A percentile compares a stretch with the other conserved stretches of the same genome.
Conservation (phyloP, 202 grass and related monocot species). For the Dendrocalamus latiflorus region DNA sequence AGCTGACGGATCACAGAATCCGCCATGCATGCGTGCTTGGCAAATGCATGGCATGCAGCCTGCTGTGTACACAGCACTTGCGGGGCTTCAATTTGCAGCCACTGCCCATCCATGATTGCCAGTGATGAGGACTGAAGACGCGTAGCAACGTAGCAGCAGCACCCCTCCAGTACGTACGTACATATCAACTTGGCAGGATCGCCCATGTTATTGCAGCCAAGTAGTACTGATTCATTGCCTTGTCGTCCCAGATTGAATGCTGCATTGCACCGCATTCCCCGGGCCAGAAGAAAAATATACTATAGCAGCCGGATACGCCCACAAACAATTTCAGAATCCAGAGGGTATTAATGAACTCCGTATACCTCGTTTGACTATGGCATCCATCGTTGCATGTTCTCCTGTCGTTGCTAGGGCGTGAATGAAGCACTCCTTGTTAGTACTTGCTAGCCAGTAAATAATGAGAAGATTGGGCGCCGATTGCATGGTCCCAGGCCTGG, state of each 20-base stretch:
- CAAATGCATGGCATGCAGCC: too few relatives aligned
- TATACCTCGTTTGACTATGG: neutral
- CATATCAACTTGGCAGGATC: neutral
- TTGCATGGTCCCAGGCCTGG: too few relatives aligned
- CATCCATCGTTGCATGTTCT: neutral
- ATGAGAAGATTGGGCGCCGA: too few relatives aligned
- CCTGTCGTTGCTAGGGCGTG: neutral
- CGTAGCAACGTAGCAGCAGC: neutral
- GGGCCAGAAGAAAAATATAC: neutral
- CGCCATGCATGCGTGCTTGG: neutral
- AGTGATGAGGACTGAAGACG: neutral
- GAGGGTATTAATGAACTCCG: neutral
- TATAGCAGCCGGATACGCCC: neutral
- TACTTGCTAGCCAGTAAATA: neutral
- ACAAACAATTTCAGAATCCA: neutral
- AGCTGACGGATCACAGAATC: neutral
- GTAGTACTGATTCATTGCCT: neutral
- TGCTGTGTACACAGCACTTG: neutral
- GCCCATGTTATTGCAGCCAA: neutral
- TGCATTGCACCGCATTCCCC: too few relatives aligned
- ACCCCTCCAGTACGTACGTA: neutral
- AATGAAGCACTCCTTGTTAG: neutral
- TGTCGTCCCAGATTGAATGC: neutral
- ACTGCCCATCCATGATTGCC: neutral
- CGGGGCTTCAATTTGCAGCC: neutral